These are phyloP conservation scores for Bocquillonia castaneifolia DNA, from an alignment of 441 rosid genomes.

Conservation along the genomic window DNA sequence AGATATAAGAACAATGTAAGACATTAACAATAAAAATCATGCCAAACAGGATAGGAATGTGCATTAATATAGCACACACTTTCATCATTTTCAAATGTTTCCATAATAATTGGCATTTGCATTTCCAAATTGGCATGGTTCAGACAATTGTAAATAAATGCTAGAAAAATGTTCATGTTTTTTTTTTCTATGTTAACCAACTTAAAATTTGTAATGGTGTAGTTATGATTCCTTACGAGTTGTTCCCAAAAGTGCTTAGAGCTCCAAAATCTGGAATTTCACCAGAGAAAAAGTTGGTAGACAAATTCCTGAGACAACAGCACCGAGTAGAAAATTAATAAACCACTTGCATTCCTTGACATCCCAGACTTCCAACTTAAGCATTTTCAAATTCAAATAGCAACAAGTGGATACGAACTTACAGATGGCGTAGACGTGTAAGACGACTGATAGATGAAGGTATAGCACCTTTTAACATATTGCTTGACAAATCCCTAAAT, in stretches of 20 bases:
- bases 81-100: background rate
- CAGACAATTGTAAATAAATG: background rate
- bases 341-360: background rate
- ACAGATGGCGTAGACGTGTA: slow-evolving; percentile 60
- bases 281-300: slow-evolving; percentile 87
- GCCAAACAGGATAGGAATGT: background rate
- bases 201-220: background rate
- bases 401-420: slow-evolving; percentile 29
- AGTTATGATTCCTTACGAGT: slow-evolving; percentile 55
- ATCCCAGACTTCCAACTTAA: background rate
- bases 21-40: background rate
- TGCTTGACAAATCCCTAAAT: slow-evolving; percentile 89
- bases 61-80: too few species aligned
- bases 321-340: slow-evolving; percentile 13
- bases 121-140: background rate
- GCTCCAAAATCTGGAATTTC: slow-evolving; percentile 89
- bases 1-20: background rate
- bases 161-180: background rate
- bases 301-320: slow-evolving; percentile 56
- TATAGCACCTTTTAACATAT: slow-evolving; percentile 73
- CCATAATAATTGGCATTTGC: background rate
- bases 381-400: background rate
- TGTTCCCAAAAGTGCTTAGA: slow-evolving; percentile 60
- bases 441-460: slow-evolving; percentile 77
- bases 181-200: background rate